Base-by-base conservation (phyloP, 169 alveolate species). In the Pseudocohnilembus persalinus region DNA sequence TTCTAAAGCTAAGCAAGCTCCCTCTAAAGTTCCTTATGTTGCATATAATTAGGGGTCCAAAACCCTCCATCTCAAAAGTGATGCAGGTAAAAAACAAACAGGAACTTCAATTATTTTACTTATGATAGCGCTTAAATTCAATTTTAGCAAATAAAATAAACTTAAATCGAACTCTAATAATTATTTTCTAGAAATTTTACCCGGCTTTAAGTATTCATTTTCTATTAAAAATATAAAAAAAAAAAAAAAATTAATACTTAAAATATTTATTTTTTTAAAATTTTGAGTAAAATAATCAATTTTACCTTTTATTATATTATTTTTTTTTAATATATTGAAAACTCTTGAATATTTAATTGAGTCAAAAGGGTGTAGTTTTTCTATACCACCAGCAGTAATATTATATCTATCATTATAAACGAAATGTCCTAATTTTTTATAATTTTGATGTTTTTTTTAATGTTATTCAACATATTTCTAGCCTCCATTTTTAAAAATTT, bases 281-380 rank as follows among this genome's bases (percentile, higher is more conserved):
- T 72, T 1, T 16, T 92, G 83, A n/a, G 30, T 77, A 65, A 74
- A 35, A 32, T 76, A 31, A 26, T 76, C 31, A 15, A 33, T 64
- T 29, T 49, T 49, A 20, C 28, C 73, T 27, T 84, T 6, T 25
- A 92, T 76, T 28, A 86, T 74, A 6, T 78, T 76, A 82, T 31
- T 76, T 34, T 74, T 30, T 29, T 74, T 73, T 25, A 91, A 73
- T 6, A 29, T 24, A 28, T 75, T 74, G 76, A 29, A 91, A 1
- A 94, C 85, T 77, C 92, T 89, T 29, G 87, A 80, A 88, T 94
- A 94, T 76, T 94, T 94, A 73, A 77, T 73, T 15, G 96, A 92
- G 74, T 94, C 97, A 85, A 94, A 94, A 0, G 97, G 97, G 81
- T 94, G 97, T 68, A 83, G 30, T 76, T 89, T 94, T 74, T 94